phyloP scores from a whole-genome alignment of 768 basidiomycete genomes.

The Cubamyces sp. region DNA sequence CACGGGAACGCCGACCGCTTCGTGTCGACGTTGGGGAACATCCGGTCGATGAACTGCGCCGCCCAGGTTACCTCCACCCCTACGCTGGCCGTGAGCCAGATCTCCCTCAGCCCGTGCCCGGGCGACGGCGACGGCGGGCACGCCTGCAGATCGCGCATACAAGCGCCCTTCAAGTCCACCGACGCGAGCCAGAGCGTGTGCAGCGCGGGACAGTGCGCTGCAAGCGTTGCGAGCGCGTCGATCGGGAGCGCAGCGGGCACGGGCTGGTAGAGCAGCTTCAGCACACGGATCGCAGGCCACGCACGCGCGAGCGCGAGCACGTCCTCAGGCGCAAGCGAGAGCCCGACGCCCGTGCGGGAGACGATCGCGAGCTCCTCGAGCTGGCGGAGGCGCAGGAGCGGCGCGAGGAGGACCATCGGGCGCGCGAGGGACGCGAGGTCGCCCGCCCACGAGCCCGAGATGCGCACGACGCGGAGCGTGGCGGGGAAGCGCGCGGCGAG shows the following conservation, averaged over 20 bases:
- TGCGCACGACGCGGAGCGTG: neutral
- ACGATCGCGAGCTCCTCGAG: slow-evolving; percentile 8
- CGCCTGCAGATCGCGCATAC: neutral
- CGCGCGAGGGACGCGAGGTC: slow-evolving; percentile 3
- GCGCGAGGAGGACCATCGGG: slow-evolving; percentile 3
- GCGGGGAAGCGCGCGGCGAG: slow-evolving; percentile 7
- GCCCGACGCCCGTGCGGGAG: slow-evolving; percentile 12
- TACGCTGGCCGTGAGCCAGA: slow-evolving; percentile 4
- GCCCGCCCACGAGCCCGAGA: slow-evolving; percentile 15
- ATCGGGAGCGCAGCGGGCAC: slow-evolving; percentile 6
- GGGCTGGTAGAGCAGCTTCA: slow-evolving; percentile 13
- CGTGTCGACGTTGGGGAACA: slow-evolving; percentile 8
- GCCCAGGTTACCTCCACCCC: neutral
- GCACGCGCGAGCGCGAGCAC: slow-evolving; percentile 1
- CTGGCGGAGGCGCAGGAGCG: slow-evolving; percentile 10
- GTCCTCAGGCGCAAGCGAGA: neutral
- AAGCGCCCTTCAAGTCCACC: slow-evolving; percentile 6
- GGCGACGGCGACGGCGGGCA: neutral
- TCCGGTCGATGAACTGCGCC: slow-evolving; percentile 11
- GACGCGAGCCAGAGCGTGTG: slow-evolving; percentile 13
- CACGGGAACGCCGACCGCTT: slow-evolving; percentile 9
- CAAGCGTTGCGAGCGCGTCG: slow-evolving; percentile 9
- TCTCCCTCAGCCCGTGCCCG: neutral
- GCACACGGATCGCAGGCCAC: neutral
- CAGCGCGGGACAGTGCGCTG: slow-evolving; percentile 1